Evolutionary conservation across 208 protist genomes (phyloP).

Genomic region (Acanthamoeba lenticulata): DNA sequence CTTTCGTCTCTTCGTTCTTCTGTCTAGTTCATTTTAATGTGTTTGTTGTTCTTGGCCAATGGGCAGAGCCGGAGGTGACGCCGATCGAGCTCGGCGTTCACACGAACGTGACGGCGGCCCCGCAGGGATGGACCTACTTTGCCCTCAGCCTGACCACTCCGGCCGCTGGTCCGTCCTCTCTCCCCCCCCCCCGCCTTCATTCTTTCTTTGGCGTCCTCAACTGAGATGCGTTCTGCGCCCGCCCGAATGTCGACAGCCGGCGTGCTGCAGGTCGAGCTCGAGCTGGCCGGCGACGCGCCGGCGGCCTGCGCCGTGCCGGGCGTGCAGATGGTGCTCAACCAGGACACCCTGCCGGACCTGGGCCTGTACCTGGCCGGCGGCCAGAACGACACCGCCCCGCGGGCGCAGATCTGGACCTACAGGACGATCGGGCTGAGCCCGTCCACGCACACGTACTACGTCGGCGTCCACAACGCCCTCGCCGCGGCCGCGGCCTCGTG

Average conservation of each 20-base stretch:
- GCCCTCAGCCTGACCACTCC: not conserved
- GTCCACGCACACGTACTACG: not conserved
- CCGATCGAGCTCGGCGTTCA: not conserved
- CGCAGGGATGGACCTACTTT: not conserved
- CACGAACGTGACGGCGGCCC: not conserved
- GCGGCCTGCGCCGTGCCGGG: not conserved
- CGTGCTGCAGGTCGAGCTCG: not conserved
- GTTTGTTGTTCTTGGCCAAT: not conserved
- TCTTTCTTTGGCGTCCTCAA: not conserved
- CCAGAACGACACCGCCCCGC: not conserved
- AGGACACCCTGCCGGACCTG: not conserved
- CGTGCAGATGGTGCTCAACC: not conserved
- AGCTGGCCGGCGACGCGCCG: not conserved
- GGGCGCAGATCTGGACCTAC: not conserved
- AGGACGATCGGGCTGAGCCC: not conserved
- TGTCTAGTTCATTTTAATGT: too few species aligned
- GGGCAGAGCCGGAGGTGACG: not conserved
- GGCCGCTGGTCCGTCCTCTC: not conserved
- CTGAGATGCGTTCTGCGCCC: not conserved
- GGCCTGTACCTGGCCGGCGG: not conserved
- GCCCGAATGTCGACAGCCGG: not conserved
- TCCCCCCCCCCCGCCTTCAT: not conserved
- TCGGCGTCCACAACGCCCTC: not conserved
- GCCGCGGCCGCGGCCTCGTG: not conserved
- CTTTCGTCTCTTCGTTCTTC: too few species aligned